These are phyloP conservation scores for Lanmaoa rubissima DNA, from an alignment of 768 basidiomycete species.

Conservation along the genomic window DNA sequence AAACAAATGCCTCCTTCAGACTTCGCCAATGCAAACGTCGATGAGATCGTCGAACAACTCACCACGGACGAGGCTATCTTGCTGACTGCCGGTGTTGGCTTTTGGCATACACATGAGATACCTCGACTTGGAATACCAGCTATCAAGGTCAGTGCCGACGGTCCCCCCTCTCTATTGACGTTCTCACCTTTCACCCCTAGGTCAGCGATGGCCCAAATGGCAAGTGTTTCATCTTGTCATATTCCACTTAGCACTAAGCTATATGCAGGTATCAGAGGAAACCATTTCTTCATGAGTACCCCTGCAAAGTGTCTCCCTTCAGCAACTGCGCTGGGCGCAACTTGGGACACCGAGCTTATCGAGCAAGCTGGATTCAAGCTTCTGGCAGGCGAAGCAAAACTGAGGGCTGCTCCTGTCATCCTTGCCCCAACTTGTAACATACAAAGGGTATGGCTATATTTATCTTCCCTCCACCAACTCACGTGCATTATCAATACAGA, in stretches of 20 bases:
- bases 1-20: conserved; percentile 61
- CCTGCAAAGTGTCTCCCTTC: conserved; percentile 78
- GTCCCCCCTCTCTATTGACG: conserved; percentile 1
- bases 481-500: conserved; percentile 36
- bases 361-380: conserved; percentile 60
- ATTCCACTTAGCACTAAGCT: neutral
- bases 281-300: conserved; percentile 78
- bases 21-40: conserved; percentile 62
- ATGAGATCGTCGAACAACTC: conserved; percentile 60
- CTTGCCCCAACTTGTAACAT: conserved; percentile 85
- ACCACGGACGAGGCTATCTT: conserved; percentile 74
- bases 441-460: conserved; percentile 52
- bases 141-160: conserved; percentile 46
- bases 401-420: conserved; percentile 63
- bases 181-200: conserved; percentile 30
- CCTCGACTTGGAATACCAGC: conserved; percentile 68
- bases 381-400: conserved; percentile 69
- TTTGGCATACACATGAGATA: conserved; percentile 71
- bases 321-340: conserved; percentile 72
- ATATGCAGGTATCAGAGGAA: conserved; percentile 52
- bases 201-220: conserved; percentile 84
- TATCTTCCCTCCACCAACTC: neutral
- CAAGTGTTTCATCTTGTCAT: conserved; percentile 19
- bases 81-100: conserved; percentile 71
- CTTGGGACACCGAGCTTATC: conserved; percentile 67